These are phyloP conservation scores for Malus sylvestris DNA, from an alignment of 306 rosid genomes.

Conservation along the genomic window DNA sequence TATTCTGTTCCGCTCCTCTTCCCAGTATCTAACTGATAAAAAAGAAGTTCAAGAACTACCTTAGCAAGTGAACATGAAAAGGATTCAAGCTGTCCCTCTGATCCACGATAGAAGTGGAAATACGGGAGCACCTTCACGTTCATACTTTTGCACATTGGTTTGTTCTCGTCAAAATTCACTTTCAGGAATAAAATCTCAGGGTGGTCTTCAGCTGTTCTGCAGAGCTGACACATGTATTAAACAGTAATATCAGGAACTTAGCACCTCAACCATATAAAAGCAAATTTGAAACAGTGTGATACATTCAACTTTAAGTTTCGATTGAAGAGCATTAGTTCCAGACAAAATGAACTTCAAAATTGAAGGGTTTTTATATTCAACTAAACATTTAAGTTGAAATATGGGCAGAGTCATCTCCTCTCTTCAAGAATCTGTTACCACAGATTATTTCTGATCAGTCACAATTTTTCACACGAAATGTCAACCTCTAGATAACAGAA, in stretches of 20 bases:
- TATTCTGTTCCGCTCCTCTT: background rate
- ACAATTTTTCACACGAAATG: background rate
- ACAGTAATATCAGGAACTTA: constrained; percentile 7
- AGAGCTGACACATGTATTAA: constrained; percentile 57
- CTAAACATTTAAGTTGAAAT: background rate
- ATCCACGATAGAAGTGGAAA: constrained; percentile 96
- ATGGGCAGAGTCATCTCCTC: background rate
- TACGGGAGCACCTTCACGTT: constrained; percentile 94
- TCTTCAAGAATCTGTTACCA: background rate
- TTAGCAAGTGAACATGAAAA: constrained; percentile 98
- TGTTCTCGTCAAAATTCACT: constrained; percentile 95
- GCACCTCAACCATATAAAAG: background rate
- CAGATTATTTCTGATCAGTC: background rate
- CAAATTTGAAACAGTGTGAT: constrained; percentile 3
- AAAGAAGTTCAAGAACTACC: constrained; percentile 30
- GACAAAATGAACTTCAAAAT: background rate
- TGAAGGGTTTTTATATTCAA: background rate
- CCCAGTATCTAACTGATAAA: background rate
- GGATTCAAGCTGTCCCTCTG: constrained; percentile 83
- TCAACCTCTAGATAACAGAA: background rate
- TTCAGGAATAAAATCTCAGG: constrained; percentile 82
- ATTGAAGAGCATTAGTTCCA: background rate
- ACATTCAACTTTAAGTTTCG: background rate
- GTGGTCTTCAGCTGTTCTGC: constrained; percentile 91
- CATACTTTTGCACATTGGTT: constrained; percentile 94